phyloP scores from a whole-genome alignment of 805 yeast genomes.

The Kodamaea kakaduensis region DNA sequence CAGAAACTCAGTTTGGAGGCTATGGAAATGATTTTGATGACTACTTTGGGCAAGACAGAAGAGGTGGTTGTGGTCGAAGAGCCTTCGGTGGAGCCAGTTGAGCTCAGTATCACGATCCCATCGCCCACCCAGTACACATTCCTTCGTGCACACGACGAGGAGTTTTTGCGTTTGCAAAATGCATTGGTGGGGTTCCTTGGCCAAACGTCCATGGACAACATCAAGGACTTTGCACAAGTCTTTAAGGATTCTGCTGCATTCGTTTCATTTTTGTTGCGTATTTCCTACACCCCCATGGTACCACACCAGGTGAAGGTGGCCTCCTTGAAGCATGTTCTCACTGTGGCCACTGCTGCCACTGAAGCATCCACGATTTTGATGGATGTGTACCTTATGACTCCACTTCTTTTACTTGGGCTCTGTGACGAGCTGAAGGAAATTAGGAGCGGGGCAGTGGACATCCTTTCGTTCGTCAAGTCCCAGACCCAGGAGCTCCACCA shows the following conservation, averaged over 20 bases:
- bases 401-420: constrained; percentile 53
- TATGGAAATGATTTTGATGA: constrained; percentile 58
- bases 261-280: constrained; percentile 57
- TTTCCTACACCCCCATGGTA: constrained; percentile 51
- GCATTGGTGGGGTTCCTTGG: constrained; percentile 28
- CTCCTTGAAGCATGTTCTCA: constrained; percentile 42
- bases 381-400: constrained; percentile 52
- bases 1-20: constrained; percentile 24
- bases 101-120: background rate
- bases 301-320: constrained; percentile 56
- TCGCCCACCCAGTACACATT: constrained; percentile 32
- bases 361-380: constrained; percentile 20
- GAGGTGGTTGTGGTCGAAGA: constrained; percentile 24
- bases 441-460: constrained; percentile 32
- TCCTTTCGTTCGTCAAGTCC: constrained; percentile 22
- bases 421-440: constrained; percentile 47
- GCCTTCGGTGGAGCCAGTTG: constrained; percentile 14
- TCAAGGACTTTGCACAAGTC: background rate
- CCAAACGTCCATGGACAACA: constrained; percentile 5
- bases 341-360: constrained; percentile 27
- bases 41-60: constrained; percentile 46
- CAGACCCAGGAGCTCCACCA: constrained; percentile 34
- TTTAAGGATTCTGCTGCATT: constrained; percentile 30
- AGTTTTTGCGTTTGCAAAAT: constrained; percentile 40
- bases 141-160: constrained; percentile 26